Evolutionary conservation across 805 yeast genomes (phyloP).

Genomic region (Kluyveromyces nonfermentans): DNA sequence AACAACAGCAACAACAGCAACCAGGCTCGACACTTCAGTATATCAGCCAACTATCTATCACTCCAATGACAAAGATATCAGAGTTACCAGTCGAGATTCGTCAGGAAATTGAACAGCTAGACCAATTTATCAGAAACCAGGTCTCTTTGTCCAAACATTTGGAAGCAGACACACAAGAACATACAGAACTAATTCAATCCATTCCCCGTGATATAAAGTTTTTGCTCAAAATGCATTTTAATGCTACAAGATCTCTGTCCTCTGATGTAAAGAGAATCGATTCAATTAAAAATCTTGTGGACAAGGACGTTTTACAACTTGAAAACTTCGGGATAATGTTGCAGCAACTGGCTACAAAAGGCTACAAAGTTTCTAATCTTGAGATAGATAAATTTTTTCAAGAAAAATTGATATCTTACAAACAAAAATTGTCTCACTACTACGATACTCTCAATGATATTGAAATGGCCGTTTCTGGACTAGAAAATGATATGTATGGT

Average conservation of each 20-base stretch:
- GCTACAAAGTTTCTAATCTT: constrained; percentile 45
- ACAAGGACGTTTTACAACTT: constrained; percentile 35
- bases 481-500: constrained; percentile 38
- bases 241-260: constrained; percentile 54
- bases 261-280: constrained; percentile 40
- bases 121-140: constrained; percentile 64
- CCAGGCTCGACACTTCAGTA: constrained; percentile 34
- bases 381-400: constrained; percentile 52
- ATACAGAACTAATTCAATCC: constrained; percentile 53
- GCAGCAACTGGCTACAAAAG: constrained; percentile 43
- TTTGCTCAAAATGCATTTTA: constrained; percentile 48
- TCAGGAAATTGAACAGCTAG: constrained; percentile 58
- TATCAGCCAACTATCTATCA: constrained; percentile 40
- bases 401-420: constrained; percentile 31
- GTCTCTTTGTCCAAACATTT: constrained; percentile 62
- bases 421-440: constrained; percentile 41
- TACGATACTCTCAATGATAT: constrained; percentile 40
- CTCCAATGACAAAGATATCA: constrained; percentile 66
- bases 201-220: constrained; percentile 66
- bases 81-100: constrained; percentile 67
- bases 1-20: constrained; percentile 19
- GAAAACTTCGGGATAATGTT: constrained; percentile 45
- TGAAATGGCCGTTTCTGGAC: constrained; percentile 54
- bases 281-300: constrained; percentile 36
- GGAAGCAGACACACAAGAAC: constrained; percentile 52